phyloP scores from a whole-genome alignment of 345 rosid species.

The Bruguiera sexangula region DNA sequence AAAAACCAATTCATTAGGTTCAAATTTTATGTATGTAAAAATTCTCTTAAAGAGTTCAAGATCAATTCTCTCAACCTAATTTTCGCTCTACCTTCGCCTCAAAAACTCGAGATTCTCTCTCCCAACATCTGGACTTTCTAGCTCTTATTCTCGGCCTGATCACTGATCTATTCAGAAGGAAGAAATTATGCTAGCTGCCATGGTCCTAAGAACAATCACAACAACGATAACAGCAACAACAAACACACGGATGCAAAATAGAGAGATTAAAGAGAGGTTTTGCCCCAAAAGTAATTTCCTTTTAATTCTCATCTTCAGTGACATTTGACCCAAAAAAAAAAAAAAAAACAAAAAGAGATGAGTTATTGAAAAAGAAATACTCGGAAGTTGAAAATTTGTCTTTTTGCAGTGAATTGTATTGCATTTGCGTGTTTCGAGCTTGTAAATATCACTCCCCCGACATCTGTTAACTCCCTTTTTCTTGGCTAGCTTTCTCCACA shows the following conservation, averaged over 20 bases:
- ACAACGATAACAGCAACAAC: background rate
- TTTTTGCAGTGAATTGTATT: no score
- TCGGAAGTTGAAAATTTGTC: no score
- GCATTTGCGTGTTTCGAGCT: no score
- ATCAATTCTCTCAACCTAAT: slow-evolving; percentile 70
- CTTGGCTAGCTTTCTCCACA: no score
- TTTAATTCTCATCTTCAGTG: no score
- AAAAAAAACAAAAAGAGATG: no score
- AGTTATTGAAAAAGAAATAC: no score
- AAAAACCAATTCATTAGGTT: slow-evolving; percentile 66
- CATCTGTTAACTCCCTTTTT: no score
- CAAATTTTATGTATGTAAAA: slow-evolving; percentile 81
- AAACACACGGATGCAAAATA: slow-evolving; percentile 49
- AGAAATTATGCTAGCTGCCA: slow-evolving; percentile 18
- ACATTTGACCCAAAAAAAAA: no score
- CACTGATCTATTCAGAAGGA: slow-evolving; percentile 46
- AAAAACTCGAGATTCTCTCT: slow-evolving; percentile 75
- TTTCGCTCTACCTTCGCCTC: slow-evolving; percentile 47
- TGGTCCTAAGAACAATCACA: slow-evolving; percentile 15
- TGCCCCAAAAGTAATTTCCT: background rate
- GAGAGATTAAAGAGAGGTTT: slow-evolving; percentile 78
- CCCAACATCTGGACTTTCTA: slow-evolving; percentile 87
- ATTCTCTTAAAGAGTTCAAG: slow-evolving; percentile 79
- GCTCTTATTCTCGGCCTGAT: slow-evolving; percentile 76
- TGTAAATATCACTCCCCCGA: no score